Evolutionary conservation across 2,329 filamentous ascomycete species (phyloP).

Genomic region (Rutstroemia sp.): DNA sequence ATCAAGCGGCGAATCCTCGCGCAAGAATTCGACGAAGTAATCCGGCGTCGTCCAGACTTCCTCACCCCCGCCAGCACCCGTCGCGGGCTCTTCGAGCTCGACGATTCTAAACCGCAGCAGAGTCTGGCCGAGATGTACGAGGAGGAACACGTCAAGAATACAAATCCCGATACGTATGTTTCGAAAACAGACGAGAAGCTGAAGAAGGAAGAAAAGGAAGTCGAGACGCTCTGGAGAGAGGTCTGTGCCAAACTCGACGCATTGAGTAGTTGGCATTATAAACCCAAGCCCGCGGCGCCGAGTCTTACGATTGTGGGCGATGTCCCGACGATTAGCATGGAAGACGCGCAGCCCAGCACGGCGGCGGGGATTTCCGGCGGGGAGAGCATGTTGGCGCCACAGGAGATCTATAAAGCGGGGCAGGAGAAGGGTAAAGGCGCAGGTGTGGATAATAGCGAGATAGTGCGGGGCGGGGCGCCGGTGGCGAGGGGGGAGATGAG

Average conservation of each 20-base stretch:
- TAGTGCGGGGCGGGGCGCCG: conserved; percentile 73
- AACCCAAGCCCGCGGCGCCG: conserved; percentile 77
- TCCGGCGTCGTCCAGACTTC: conserved; percentile 71
- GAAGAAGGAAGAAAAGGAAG: conserved; percentile 73
- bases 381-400: conserved; percentile 76
- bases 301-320: conserved; percentile 81
- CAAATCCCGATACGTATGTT: conserved; percentile 71
- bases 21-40: conserved; percentile 86
- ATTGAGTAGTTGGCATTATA: conserved; percentile 91
- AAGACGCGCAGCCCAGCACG: conserved; percentile 84
- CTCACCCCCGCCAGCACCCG: conserved; percentile 53
- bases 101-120: conserved; percentile 81
- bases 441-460: conserved; percentile 55
- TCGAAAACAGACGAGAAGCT: conserved; percentile 78
- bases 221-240: conserved; percentile 75
- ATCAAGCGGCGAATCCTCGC: conserved; percentile 90
- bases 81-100: conserved; percentile 63
- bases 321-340: conserved; percentile 86
- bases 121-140: conserved; percentile 91
- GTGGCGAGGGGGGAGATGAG: conserved; percentile 80
- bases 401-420: conserved; percentile 85
- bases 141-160: conserved; percentile 74
- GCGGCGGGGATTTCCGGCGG: conserved; percentile 64
- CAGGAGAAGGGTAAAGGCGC: conserved; percentile 49
- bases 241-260: conserved; percentile 76